These are phyloP conservation scores for Leishmania tropica DNA, from an alignment of 208 protist genomes.

Conservation along the genomic window DNA sequence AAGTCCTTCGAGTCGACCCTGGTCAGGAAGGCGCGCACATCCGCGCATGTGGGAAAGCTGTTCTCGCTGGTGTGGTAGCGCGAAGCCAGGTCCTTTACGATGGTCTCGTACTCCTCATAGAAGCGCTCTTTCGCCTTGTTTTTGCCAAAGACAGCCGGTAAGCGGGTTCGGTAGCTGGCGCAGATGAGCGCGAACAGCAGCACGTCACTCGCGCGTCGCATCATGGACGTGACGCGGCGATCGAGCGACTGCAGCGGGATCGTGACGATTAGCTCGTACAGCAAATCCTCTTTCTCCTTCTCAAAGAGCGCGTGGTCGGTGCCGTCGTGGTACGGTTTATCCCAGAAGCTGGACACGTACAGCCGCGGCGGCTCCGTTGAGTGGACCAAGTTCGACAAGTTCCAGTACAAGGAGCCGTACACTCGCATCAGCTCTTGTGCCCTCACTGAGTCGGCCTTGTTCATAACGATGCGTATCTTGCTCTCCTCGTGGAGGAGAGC, in stretches of 20 bases:
- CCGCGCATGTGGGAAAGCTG: constrained; percentile 51
- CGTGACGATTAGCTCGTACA: constrained; percentile 81
- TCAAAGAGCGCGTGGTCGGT: constrained; percentile 89
- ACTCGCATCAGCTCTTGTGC: constrained; percentile 97
- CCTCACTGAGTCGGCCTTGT: constrained; percentile 96
- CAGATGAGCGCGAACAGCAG: constrained; percentile 88
- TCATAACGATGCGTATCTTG: constrained; percentile 97
- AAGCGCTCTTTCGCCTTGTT: constrained; percentile 70
- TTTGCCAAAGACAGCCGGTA: constrained; percentile 90
- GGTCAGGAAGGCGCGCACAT: constrained; percentile 44
- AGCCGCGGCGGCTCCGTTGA: constrained; percentile 97
- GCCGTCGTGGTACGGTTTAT: constrained; percentile 73
- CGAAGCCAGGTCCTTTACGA: constrained; percentile 50
- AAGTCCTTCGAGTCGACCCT: constrained; percentile 44
- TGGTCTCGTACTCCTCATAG: constrained; percentile 51
- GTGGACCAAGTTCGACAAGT: constrained; percentile 94
- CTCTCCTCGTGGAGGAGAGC: constrained; percentile 89
- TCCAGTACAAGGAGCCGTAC: constrained; percentile 98
- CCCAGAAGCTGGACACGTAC: constrained; percentile 97
- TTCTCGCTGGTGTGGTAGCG: constrained; percentile 55
- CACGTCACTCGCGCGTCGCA: constrained; percentile 77
- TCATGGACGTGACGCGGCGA: constrained; percentile 90
- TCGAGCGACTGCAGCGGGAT: constrained; percentile 90
- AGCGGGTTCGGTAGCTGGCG: constrained; percentile 44
- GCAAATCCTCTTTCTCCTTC: constrained; percentile 86